phyloP scores from a whole-genome alignment of 306 rosid genomes.

The Sesbania bispinosa region DNA sequence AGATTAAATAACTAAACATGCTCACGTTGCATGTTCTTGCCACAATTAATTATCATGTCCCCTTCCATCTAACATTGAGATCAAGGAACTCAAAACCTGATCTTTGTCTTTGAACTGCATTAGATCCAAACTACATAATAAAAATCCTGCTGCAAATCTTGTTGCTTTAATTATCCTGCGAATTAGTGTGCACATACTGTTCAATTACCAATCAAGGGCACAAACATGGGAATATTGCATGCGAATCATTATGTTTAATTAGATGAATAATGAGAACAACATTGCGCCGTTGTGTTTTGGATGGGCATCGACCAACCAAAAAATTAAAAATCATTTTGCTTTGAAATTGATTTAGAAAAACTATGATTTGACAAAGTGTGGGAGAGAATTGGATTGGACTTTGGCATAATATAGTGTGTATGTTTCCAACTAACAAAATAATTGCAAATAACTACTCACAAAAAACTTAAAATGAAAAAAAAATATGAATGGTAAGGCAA shows the following conservation, averaged over 20 bases:
- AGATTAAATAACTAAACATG: conserved; percentile 4
- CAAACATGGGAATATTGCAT: conserved; percentile 14
- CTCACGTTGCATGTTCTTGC: conserved; percentile 33
- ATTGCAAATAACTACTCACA: not conserved
- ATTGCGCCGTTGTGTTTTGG: conserved; percentile 14
- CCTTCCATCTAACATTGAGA: conserved; percentile 27
- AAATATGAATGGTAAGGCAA: not conserved
- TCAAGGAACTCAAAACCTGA: conserved; percentile 33
- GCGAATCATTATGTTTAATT: conserved; percentile 24
- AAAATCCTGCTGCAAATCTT: conserved; percentile 14
- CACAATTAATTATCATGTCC: conserved; percentile 28
- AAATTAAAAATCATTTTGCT: too few species aligned
- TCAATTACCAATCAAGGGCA: not conserved
- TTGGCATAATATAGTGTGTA: not conserved
- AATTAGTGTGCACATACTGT: not conserved
- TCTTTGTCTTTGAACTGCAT: conserved; percentile 41
- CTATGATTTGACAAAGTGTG: not conserved
- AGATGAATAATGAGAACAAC: not conserved
- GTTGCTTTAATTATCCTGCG: not conserved
- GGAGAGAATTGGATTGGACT: not conserved
- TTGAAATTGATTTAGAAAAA: too few species aligned
- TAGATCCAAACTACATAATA: conserved; percentile 38
- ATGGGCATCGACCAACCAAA: too few species aligned
- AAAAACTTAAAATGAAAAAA: not conserved
- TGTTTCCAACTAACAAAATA: not conserved